These are phyloP conservation scores for Bondarzewia mesenterica DNA, from an alignment of 1,284 basidiomycete genomes.

Conservation along the genomic window DNA sequence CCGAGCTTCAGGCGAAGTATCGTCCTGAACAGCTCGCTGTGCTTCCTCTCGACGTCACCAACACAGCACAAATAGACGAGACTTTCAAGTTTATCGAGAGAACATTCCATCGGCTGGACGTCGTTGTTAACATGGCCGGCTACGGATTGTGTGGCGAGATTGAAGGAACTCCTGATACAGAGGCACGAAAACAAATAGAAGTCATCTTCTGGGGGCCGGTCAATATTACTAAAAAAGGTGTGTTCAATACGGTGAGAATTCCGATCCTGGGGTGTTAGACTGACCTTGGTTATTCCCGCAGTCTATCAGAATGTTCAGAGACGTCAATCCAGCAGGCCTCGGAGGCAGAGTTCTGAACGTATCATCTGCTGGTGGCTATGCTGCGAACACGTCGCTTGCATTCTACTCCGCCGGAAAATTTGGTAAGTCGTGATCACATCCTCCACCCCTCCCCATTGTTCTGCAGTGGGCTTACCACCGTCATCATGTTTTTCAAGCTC, in stretches of 20 bases:
- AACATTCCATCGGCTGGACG: neutral
- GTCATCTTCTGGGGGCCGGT: conserved; percentile 20
- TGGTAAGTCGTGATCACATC: conserved; percentile 14
- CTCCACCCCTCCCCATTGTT: conserved; percentile 2
- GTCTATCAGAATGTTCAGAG: conserved; percentile 21
- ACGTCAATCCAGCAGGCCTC: conserved; percentile 17
- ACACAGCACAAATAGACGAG: neutral
- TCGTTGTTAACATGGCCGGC: neutral
- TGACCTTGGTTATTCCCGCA: too few species aligned
- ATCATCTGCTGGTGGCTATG: conserved; percentile 24
- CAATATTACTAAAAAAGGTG: conserved; percentile 15
- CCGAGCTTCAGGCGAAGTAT: neutral
- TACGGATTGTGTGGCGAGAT: conserved; percentile 3
- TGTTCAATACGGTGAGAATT: too few species aligned
- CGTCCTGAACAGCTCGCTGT: neutral
- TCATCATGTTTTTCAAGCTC: conserved; percentile 15
- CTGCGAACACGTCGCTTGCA: conserved; percentile 20
- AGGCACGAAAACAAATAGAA: conserved; percentile 16
- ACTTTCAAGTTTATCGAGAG: neutral
- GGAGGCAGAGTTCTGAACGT: conserved; percentile 28
- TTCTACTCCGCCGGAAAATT: conserved; percentile 29
- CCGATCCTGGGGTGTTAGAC: too few species aligned
- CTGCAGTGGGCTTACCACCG: too few species aligned
- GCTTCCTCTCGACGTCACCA: neutral
- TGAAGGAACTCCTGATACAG: conserved; percentile 16